phyloP scores from a whole-genome alignment of 192 early-diverging fungal species.

The Dispira parvispora region DNA sequence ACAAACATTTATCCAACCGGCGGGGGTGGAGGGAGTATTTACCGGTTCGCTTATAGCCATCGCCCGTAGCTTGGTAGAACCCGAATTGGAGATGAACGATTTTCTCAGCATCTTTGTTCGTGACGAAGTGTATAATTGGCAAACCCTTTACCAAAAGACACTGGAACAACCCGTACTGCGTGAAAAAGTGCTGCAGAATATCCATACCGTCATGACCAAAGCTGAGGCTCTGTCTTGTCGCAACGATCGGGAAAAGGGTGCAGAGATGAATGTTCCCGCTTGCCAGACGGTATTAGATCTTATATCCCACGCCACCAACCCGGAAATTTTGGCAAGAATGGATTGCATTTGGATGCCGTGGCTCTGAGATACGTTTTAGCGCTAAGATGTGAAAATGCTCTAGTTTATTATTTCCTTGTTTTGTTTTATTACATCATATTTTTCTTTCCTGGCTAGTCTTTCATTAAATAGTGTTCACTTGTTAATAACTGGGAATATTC shows the following conservation, averaged over 20 bases:
- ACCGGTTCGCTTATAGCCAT: slow-evolving; percentile 70
- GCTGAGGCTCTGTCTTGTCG: slow-evolving; percentile 2
- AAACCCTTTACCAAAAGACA: slow-evolving; percentile 38
- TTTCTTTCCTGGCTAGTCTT: too few relatives aligned
- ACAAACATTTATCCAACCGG: slow-evolving; percentile 83
- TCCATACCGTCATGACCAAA: slow-evolving; percentile 3
- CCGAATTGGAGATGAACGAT: slow-evolving; percentile 79
- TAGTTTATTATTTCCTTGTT: too few relatives aligned
- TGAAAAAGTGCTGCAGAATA: slow-evolving; percentile 8
- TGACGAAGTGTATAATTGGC: slow-evolving; percentile 80
- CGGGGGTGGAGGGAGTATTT: slow-evolving; percentile 89
- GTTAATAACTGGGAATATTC: too few relatives aligned
- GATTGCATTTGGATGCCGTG: slow-evolving; percentile 86
- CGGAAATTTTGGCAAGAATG: slow-evolving; percentile 88
- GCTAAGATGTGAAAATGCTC: too few relatives aligned
- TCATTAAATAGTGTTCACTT: too few relatives aligned
- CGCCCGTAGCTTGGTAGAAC: slow-evolving; percentile 62
- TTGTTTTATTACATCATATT: too few relatives aligned
- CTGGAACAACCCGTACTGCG: slow-evolving; percentile 15
- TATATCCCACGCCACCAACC: slow-evolving; percentile 77
- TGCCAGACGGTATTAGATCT: slow-evolving; percentile 84
- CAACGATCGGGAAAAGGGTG: slow-evolving; percentile 18
- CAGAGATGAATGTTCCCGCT: slow-evolving; percentile 34
- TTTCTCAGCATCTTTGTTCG: slow-evolving; percentile 87
- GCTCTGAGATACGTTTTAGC: slow-evolving; percentile 28